These are phyloP conservation scores for Sporisorium exsertum DNA, from an alignment of 1,284 basidiomycete species.

Conservation along the genomic window DNA sequence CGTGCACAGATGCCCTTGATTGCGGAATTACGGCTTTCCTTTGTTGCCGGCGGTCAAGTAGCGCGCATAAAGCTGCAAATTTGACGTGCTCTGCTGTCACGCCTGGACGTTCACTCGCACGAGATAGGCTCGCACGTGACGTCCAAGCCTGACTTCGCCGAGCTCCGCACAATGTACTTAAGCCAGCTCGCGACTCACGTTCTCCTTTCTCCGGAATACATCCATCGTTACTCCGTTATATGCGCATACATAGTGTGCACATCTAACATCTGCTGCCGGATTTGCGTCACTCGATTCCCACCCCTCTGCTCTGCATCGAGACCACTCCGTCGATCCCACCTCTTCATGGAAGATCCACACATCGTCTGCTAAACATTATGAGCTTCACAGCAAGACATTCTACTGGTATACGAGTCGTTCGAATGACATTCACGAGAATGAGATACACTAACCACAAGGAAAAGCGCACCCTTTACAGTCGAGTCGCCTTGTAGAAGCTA, in stretches of 20 bases:
- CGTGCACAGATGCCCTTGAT: not conserved
- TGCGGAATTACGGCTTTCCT: constrained; percentile 4
- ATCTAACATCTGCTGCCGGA: too few relatives aligned
- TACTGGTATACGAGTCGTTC: constrained; percentile 1
- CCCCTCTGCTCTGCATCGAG: not conserved
- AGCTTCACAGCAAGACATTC: not conserved
- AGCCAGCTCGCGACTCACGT: too few relatives aligned
- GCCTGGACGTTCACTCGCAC: too few relatives aligned
- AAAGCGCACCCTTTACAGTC: constrained; percentile 33
- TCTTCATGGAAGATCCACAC: too few relatives aligned
- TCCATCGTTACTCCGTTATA: too few relatives aligned
- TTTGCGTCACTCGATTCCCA: constrained; percentile 22
- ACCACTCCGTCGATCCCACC: not conserved
- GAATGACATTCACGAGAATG: not conserved
- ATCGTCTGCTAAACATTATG: too few relatives aligned
- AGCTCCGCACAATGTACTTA: too few relatives aligned
- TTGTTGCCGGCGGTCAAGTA: constrained; percentile 26
- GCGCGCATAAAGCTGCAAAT: constrained; percentile 6
- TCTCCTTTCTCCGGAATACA: too few relatives aligned
- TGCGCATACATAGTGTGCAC: too few relatives aligned
- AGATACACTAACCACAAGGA: not conserved
- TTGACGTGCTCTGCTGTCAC: constrained; percentile 41
- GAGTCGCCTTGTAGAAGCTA: constrained; percentile 70
- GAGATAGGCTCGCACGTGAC: too few relatives aligned
- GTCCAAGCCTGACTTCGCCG: too few relatives aligned